phyloP scores from a whole-genome alignment of 208 protist genomes.

The Trichomonas vaginalis region DNA sequence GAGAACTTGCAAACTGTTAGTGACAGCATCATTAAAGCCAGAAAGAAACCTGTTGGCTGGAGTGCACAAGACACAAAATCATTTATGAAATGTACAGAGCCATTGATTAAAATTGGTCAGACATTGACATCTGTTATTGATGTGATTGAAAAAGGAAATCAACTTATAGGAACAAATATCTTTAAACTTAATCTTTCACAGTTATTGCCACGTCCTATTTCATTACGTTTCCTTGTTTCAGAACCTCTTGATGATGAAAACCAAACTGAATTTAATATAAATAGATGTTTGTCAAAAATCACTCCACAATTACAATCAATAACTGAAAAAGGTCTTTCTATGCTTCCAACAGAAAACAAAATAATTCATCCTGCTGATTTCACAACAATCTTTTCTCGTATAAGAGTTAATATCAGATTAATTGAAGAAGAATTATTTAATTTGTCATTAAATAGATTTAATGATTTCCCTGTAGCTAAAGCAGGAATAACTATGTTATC shows the following conservation, averaged over 20 bases:
- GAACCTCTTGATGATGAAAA: neutral
- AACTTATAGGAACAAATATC: neutral
- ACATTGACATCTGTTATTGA: neutral
- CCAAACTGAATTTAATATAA: neutral
- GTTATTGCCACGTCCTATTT: neutral
- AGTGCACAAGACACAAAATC: neutral
- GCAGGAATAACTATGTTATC: neutral
- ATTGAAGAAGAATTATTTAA: neutral
- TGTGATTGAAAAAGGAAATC: neutral
- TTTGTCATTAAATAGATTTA: neutral
- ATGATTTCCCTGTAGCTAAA: neutral
- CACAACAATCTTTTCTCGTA: neutral
- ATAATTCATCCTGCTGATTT: neutral
- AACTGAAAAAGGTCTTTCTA: neutral
- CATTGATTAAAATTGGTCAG: neutral
- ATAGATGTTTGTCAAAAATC: neutral
- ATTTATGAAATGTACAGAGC: neutral
- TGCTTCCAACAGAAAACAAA: neutral
- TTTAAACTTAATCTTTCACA: neutral
- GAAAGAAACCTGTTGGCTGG: neutral
- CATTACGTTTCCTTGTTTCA: neutral
- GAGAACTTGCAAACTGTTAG: neutral
- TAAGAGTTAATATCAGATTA: neutral
- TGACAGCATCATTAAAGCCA: neutral
- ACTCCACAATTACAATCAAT: neutral